Conservation (phyloP, 2,329 filamentous ascomycete genomes). For the Claviceps capensis region DNA sequence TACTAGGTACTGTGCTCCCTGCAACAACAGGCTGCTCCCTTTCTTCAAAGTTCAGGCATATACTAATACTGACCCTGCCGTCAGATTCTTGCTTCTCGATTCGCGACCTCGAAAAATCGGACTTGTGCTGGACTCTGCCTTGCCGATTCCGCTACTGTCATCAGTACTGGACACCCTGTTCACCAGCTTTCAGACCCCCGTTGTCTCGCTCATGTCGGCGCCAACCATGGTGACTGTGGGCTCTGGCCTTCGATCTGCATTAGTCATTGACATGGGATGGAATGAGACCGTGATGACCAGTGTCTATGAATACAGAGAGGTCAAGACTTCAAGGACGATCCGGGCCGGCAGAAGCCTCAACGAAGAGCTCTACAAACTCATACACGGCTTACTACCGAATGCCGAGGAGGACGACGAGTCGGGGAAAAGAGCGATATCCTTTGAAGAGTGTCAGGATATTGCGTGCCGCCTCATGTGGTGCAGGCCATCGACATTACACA, state of each 20-base stretch:
- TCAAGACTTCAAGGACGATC: constrained; percentile 54
- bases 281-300: constrained; percentile 74
- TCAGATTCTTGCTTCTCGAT: constrained; percentile 53
- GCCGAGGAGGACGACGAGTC: constrained; percentile 17
- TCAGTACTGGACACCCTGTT: constrained; percentile 68
- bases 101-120: constrained; percentile 62
- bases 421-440: constrained; percentile 35
- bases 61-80: not conserved
- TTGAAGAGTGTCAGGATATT: constrained; percentile 74
- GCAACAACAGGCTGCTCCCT: not conserved
- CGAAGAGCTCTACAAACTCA: constrained; percentile 51
- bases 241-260: constrained; percentile 70
- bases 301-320: constrained; percentile 81
- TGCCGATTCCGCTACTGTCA: constrained; percentile 68
- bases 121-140: constrained; percentile 60
- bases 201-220: constrained; percentile 66
- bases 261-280: constrained; percentile 90
- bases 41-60: not conserved
- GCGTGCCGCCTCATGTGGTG: constrained; percentile 70
- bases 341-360: constrained; percentile 62
- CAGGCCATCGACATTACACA: constrained; percentile 17
- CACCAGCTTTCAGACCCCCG: constrained; percentile 63
- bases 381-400: constrained; percentile 25
- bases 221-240: constrained; percentile 62
- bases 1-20: constrained; percentile 43